Conservation (phyloP, 169 alveolate genomes). For the Perkinsus olseni region DNA sequence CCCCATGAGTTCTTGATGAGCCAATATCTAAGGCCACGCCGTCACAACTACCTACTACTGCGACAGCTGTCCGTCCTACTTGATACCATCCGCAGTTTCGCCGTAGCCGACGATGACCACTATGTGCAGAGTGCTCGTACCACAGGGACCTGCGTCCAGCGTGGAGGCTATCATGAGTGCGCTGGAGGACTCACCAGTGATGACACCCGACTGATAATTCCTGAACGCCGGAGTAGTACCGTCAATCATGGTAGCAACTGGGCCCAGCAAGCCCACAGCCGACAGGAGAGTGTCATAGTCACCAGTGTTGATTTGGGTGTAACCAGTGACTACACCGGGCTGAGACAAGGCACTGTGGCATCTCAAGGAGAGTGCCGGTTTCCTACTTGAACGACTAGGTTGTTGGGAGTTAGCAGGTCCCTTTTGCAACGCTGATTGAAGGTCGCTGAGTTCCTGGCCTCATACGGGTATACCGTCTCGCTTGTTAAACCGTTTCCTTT, state of each 20-base stretch:
- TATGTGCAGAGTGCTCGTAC: neutral
- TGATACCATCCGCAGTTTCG: neutral
- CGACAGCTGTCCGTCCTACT: neutral
- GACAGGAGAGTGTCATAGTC: neutral
- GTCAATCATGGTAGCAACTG: neutral
- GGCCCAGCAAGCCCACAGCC: neutral
- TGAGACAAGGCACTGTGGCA: neutral
- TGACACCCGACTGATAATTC: neutral
- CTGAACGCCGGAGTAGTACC: neutral
- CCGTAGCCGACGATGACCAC: neutral
- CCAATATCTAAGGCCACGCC: constrained; percentile 47
- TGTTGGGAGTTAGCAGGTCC: neutral
- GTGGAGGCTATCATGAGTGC: neutral
- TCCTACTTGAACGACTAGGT: neutral
- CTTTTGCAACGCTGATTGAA: neutral
- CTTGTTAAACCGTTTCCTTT: neutral
- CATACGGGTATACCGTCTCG: neutral
- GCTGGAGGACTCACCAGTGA: neutral
- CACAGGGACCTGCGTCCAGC: neutral
- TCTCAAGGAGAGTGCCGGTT: neutral
- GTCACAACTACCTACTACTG: neutral
- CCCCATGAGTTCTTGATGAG: constrained; percentile 73
- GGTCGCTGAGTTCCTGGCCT: neutral
- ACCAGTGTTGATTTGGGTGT: neutral
- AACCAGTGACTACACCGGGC: neutral